Evolutionary conservation across 129 eudicot species (phyloP), one percentile per base, ranked within the genome.

Genomic region (Deinandra increscens): DNA sequence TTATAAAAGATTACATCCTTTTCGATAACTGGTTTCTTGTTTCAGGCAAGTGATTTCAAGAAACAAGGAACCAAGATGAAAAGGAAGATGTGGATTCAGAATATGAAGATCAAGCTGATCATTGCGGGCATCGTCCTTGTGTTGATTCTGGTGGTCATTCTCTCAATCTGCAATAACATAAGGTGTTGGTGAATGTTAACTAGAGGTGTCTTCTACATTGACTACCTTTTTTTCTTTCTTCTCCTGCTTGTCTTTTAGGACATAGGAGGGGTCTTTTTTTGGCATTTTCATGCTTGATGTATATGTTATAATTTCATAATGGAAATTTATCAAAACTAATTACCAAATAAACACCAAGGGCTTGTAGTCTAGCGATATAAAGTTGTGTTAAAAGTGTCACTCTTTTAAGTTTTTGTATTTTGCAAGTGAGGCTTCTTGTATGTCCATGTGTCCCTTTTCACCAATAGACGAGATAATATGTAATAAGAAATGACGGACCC

Each of bases 81-180:
- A 70, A 60, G 85, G 39, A 84, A 80, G 60, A 84, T 84, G 85
- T 84, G 88, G 88, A 54, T 84, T 66, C 83, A 80, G 62, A 80
- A 84, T 62, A 84, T 80, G 88, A 84, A 84, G 85, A 66, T 84
- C 36, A 84, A 84, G 65, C 68, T 84, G 60, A 66, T 84, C 17
- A 85, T 84, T 13, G 60, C 73, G 14, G 82, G 76, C 19, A 84
- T 84, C 18, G 54, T 84, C 15, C 64, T 84, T 36, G 81, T 84
- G 1, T 56, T 81, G 70, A 84, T 84, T 73, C 81, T 84, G 70
- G 74, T 84, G 70, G 81, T 84, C 50, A 75, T 84, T 33, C 76
- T 81, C 54, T 84, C 85, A 4, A 68, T 70, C 36, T 84, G 88
- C 75, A 46, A 46, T n/a, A 33, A 60, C 41, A 33, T 34, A 13